Percentiles rank a stretch among this genome's conserved stretches.
Conservation (phyloP, 176 grass and related monocot genomes). For the Hsuehochloa calcarea region DNA sequence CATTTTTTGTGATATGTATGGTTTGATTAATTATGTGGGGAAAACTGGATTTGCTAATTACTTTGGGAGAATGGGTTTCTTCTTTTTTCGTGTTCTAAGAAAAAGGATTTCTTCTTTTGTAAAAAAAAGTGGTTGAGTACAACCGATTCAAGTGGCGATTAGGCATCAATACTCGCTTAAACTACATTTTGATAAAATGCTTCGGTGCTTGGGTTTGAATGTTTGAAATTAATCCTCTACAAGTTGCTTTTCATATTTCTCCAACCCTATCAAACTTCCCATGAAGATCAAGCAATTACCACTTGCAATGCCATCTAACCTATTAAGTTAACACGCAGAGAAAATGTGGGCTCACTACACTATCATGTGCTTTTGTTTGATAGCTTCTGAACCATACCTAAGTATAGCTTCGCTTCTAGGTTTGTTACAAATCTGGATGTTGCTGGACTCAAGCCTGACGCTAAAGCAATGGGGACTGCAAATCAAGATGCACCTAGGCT, state of each 20-base stretch:
- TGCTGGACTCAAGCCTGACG: conserved; percentile 63
- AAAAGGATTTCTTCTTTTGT: not conserved
- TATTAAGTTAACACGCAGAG: not conserved
- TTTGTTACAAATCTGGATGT: conserved; percentile 86
- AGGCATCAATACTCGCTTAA: not conserved
- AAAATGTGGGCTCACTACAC: not conserved
- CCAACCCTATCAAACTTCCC: not conserved
- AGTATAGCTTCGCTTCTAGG: conserved; percentile 46
- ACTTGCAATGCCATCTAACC: not conserved
- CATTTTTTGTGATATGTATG: not conserved
- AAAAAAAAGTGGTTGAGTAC: not conserved
- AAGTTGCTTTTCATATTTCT: not conserved
- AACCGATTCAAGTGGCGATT: not conserved
- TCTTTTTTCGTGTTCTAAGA: not conserved
- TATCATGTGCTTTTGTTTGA: conserved; percentile 19
- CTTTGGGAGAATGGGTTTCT: conserved; percentile 8
- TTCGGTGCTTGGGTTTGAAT: not conserved
- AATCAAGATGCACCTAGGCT: conserved; percentile 63
- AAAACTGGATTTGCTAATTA: conserved; percentile 2
- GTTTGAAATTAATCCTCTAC: not conserved
- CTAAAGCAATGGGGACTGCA: conserved; percentile 35
- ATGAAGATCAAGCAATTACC: conserved; percentile 7
- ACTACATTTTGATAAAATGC: not conserved
- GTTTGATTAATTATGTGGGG: not conserved
- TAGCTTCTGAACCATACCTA: conserved; percentile 8